Percentiles rank a stretch among this genome's conserved stretches.
These are phyloP conservation scores for Pythium monospermum DNA, from an alignment of 352 stramenopile species.

Conservation along the genomic window DNA sequence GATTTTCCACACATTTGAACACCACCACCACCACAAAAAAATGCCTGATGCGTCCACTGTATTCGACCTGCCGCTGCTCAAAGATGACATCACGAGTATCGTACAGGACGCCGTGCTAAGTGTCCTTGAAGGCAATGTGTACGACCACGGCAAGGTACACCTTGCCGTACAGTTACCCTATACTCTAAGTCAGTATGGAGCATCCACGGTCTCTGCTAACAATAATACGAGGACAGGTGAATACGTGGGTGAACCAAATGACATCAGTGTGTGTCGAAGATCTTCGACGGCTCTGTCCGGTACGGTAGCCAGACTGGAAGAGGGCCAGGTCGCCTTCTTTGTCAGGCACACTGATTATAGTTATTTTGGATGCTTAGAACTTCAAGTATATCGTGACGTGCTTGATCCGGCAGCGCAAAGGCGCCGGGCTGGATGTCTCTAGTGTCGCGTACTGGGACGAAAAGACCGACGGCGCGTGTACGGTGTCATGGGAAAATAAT, in stretches of 20 bases:
- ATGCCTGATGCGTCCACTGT: constrained; percentile 31
- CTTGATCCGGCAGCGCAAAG: constrained; percentile 60
- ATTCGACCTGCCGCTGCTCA: constrained; percentile 71
- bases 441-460: constrained; percentile 71
- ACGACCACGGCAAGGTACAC: constrained; percentile 66
- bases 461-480: constrained; percentile 63
- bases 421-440: constrained; percentile 51
- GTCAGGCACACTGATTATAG: not conserved
- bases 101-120: constrained; percentile 69
- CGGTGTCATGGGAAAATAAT: constrained; percentile 71
- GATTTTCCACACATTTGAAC: not conserved
- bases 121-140: constrained; percentile 68
- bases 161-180: not conserved
- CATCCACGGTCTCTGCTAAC: not conserved
- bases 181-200: not conserved
- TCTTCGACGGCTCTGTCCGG: constrained; percentile 52
- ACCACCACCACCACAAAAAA: not conserved
- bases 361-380: constrained; percentile 32
- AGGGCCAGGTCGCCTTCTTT: too few species aligned
- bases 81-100: constrained; percentile 68
- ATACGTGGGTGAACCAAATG: constrained; percentile 67
- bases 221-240: constrained; percentile 27
- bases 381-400: constrained; percentile 85
- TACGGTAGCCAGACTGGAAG: too few species aligned
- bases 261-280: constrained; percentile 64